Conservation (phyloP, 495 filamentous ascomycete genomes). For the Neurospora sp. region DNA sequence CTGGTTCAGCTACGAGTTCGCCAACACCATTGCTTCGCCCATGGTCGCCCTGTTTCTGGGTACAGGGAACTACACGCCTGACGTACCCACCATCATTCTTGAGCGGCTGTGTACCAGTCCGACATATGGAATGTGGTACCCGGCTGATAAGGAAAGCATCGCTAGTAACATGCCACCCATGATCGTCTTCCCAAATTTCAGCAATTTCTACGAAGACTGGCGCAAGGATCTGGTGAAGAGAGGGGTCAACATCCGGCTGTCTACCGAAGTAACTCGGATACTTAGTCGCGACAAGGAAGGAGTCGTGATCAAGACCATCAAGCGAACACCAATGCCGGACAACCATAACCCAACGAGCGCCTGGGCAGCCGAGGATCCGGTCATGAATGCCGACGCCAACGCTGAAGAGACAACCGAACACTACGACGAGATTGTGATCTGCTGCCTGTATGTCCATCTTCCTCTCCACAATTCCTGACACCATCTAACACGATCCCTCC, state of each 20-base stretch:
- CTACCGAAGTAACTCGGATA: conserved; percentile 50
- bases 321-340: conserved; percentile 22
- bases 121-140: conserved; percentile 70
- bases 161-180: conserved; percentile 66
- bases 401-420: conserved; percentile 22
- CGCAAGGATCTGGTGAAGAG: conserved; percentile 45
- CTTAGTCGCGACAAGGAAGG: conserved; percentile 47
- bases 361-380: conserved; percentile 8
- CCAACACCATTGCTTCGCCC: conserved; percentile 58
- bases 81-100: conserved; percentile 64
- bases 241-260: conserved; percentile 56
- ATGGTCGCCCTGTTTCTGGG: conserved; percentile 74
- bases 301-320: conserved; percentile 37
- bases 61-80: conserved; percentile 68
- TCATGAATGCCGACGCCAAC: conserved; percentile 15
- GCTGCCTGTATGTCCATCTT: conserved; percentile 35
- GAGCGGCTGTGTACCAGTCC: conserved; percentile 68
- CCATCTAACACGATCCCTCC: background rate
- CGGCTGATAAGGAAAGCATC: conserved; percentile 46
- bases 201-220: conserved; percentile 64
- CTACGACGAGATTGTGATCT: conserved; percentile 68
- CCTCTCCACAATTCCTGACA: background rate
- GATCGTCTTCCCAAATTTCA: conserved; percentile 71
- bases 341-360: conserved; percentile 28
- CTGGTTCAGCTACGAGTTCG: conserved; percentile 64